Evolutionary conservation across 169 alveolate species (phyloP).

Genomic region (Miamiensis avidus): DNA sequence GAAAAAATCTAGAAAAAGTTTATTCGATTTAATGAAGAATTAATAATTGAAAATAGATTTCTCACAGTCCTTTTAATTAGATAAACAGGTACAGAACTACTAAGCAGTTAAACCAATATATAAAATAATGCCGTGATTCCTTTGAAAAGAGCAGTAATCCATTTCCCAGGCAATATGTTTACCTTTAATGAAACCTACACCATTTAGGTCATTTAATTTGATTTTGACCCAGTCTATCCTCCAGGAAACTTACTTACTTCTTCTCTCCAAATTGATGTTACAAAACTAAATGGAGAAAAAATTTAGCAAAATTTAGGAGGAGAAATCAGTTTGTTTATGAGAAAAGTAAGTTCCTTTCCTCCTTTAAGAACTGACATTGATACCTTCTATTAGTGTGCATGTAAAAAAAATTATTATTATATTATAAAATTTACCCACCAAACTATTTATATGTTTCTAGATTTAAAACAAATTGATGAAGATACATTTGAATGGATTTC

Average conservation of each 20-base stretch:
- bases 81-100: background rate
- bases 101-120: background rate
- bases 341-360: background rate
- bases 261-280: background rate
- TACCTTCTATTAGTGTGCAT: background rate
- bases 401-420: background rate
- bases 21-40: background rate
- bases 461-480: background rate
- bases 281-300: too few relatives aligned
- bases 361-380: background rate
- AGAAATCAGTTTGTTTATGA: background rate
- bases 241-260: background rate
- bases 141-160: background rate
- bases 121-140: background rate
- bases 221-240: background rate
- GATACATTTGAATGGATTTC: background rate
- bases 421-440: background rate
- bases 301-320: too few relatives aligned
- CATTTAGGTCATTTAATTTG: background rate
- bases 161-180: background rate
- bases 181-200: background rate
- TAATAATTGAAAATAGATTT: background rate
- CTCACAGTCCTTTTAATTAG: background rate
- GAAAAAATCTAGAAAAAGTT: background rate
- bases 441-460: background rate